These are phyloP conservation scores for Ogataea naganishii DNA, from an alignment of 805 yeast species.

Conservation along the genomic window DNA sequence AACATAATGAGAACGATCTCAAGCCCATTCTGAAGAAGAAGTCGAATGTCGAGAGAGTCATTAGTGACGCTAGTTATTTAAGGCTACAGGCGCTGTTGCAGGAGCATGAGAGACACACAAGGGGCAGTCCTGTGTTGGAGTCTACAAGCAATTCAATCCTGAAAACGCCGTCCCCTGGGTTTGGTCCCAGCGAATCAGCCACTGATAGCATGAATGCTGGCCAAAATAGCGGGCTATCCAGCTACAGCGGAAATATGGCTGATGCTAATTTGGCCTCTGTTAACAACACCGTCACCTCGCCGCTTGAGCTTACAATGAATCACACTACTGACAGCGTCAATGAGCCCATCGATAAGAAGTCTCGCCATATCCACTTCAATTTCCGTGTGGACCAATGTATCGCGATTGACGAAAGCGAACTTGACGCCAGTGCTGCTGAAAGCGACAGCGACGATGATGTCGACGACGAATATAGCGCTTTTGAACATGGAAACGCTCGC, in stretches of 20 bases:
- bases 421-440: conserved; percentile 15
- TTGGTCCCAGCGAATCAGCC: not conserved
- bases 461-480: not conserved
- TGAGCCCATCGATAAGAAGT: conserved; percentile 20
- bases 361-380: conserved; percentile 83
- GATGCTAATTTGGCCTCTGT: too few species aligned
- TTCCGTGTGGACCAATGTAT: conserved; percentile 93
- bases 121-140: conserved; percentile 25
- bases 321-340: conserved; percentile 8
- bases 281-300: conserved; percentile 12
- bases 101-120: conserved; percentile 14
- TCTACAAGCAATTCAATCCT: conserved; percentile 12
- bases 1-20: conserved; percentile 22
- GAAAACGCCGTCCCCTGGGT: conserved; percentile 7
- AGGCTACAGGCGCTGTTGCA: conserved; percentile 22
- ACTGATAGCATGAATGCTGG: too few species aligned
- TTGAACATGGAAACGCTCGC: not conserved
- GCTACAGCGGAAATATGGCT: too few species aligned
- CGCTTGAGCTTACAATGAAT: conserved; percentile 12
- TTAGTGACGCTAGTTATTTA: conserved; percentile 41
- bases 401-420: conserved; percentile 42
- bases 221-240: too few species aligned
- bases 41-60: conserved; percentile 74
- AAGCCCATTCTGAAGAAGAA: conserved; percentile 88
- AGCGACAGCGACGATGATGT: conserved; percentile 10